A percentile compares a stretch with the other conserved stretches of the same genome.
These are phyloP conservation scores for Termitomyces sp. DNA, from an alignment of 768 basidiomycete genomes.

Conservation along the genomic window DNA sequence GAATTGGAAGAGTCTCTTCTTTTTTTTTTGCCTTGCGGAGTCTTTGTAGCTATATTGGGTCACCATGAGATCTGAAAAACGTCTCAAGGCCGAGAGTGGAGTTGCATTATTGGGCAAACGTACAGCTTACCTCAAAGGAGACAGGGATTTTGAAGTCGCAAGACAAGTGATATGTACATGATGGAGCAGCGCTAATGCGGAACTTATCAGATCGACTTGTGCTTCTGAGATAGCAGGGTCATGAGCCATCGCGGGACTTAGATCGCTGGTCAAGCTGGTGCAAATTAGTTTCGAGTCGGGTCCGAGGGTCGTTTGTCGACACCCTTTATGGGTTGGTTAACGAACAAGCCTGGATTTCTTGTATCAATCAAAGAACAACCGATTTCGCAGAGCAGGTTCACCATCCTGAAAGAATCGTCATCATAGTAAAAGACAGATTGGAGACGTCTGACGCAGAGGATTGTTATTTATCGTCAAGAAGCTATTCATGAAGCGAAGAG, in stretches of 20 bases:
- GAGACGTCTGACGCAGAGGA: neutral
- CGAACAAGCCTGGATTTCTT: neutral
- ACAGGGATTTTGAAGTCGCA: too few relatives aligned
- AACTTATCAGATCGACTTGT: neutral
- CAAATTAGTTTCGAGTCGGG: neutral
- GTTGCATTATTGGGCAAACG: neutral
- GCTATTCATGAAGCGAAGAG: neutral
- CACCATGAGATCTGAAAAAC: neutral
- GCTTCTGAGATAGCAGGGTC: neutral
- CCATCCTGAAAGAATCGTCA: neutral
- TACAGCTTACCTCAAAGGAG: neutral
- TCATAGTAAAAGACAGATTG: neutral
- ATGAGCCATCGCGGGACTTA: neutral
- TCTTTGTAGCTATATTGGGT: neutral
- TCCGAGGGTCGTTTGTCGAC: neutral
- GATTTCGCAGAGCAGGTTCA: too few relatives aligned
- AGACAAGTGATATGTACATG: neutral
- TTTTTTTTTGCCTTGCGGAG: neutral
- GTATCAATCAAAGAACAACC: too few relatives aligned
- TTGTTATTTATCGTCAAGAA: neutral
- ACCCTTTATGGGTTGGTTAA: neutral
- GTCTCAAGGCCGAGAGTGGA: neutral
- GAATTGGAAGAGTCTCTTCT: neutral
- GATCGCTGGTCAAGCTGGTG: neutral
- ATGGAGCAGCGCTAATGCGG: neutral